Evolutionary conservation across 2,329 filamentous ascomycete genomes (phyloP), one percentile per base, ranked within the genome.

Genomic region (Didymella sp.): DNA sequence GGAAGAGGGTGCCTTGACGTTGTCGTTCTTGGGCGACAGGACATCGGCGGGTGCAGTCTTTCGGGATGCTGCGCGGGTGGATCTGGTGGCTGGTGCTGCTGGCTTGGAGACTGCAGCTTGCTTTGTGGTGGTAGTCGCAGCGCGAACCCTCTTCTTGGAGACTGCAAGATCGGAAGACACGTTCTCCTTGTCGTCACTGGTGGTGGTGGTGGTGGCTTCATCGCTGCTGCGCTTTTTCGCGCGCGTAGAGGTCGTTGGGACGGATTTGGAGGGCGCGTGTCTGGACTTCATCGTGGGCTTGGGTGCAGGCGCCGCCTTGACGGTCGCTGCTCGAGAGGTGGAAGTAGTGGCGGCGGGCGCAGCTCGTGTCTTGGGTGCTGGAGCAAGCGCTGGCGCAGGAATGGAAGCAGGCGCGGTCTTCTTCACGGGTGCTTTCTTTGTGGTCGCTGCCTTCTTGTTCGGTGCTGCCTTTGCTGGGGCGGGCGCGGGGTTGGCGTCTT

Each of bases 401-500:
- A 38, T 41, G 4, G 44, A 25, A 22, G 51, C 27, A 6, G 47
- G 40, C 30, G 53, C 38, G 33, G 45, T 21, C 35, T 62, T 66
- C 43, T 66, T 64, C 5, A 60, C 30, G 12, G 57, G 50, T 41
- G 35, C 50, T 22, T 61, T 66, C 50, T 66, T 64, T 7, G 60
- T 35, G n/a, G 58, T 51, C 17, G 57, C 56, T 37, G 53, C 41
- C 52, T 63, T 68, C 25, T 27, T 27, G 25, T 4, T 8, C 5
- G 25, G 25, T 22, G 57, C 57, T 37, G 53, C 38, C 52, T 64
- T 68, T 31, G 42, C 38, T 11, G 55, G 41, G 35, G 53, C 40
- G n/a, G 58, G 44, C 12, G 56, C 64, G 38, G 54, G 41, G 35
- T 57, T 89, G 90, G 58, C 94, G 88, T 61, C 96, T 79, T 15